Evolutionary conservation across 164 flowering plant genomes (phyloP), one percentile per base, ranked within the genome.

Genomic region (Cinnamomum micranthum): DNA sequence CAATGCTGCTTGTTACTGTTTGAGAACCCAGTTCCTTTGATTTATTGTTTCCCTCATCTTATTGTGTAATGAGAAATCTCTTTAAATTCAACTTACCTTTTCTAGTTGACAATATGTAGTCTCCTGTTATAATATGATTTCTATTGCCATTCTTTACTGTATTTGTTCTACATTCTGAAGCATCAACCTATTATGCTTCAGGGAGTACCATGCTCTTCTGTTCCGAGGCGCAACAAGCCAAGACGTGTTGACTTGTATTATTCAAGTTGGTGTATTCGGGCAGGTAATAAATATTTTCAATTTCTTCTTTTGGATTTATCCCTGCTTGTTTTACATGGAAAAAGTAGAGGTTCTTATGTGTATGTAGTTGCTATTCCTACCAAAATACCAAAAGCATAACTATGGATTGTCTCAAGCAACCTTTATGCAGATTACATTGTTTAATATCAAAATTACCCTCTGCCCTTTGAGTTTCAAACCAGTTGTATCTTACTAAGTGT

Each of bases 231-330:
- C 27, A 80, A 85, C 74, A 91, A 87, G 76, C 96, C 91, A 23
- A 84, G 89, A 77, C 94, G 97, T 1, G 97, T 91, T 10, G 97
- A 91, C 68, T 64, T 86, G 24, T 91, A 87, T 76, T 89, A 88
- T 74, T 91, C 97, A 70, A 91, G 97, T 79, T 91, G 91, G 92
- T 84, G 79, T 75, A 87, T 91, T 50, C 83, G 88, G 50, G 85
- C 93, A 74, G 93, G 95, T 91, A 84, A 69, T 6, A 1, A 3
- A 11, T 1, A 23, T n/a, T 23, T 60, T 72, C 28, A 23, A n/a
- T 60, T 71, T 7, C 11, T 41, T 41, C 47, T 41, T 41, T 41
- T 4, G 47, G 47, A 7, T 41, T 41, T 41, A 6, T 41, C 47
- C 47, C 47, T 41, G 47, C 47, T 41, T 41, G 47, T 41, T 41